A percentile compares a stretch with the other conserved stretches of the same genome.
Evolutionary conservation across 257 asterid species (phyloP).

Genomic region (Petunia axillaris): DNA sequence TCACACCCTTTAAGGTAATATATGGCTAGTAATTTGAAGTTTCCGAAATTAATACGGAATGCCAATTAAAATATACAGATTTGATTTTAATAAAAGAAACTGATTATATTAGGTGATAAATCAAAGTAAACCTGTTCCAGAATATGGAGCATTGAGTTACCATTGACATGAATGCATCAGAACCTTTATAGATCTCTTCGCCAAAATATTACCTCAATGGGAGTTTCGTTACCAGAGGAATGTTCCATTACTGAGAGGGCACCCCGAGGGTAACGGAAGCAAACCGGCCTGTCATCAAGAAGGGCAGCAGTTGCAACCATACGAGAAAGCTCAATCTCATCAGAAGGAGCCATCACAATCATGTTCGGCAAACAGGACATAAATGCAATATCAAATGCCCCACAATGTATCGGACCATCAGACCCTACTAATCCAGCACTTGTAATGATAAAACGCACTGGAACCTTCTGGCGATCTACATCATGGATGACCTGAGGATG

Average conservation of each 20-base stretch:
- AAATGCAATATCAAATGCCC: slow-evolving; percentile 79
- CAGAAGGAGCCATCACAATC: slow-evolving; percentile 96
- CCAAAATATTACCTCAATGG: slow-evolving; percentile 60
- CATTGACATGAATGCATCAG: slow-evolving; percentile 7
- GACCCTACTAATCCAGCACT: slow-evolving; percentile 88
- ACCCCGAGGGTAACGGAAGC: slow-evolving; percentile 88
- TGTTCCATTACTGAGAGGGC: slow-evolving; percentile 49
- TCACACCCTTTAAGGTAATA: slow-evolving; percentile 7
- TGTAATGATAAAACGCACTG: slow-evolving; percentile 76
- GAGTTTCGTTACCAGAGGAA: slow-evolving; percentile 40
- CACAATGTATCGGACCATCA: slow-evolving; percentile 75
- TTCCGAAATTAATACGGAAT: background rate
- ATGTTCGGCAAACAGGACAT: slow-evolving; percentile 95
- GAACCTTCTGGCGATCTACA: slow-evolving; percentile 83
- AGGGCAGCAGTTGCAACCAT: slow-evolving; percentile 78
- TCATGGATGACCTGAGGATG: slow-evolving; percentile 76
- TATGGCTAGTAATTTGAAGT: background rate
- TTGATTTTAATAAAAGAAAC: background rate
- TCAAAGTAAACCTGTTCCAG: background rate
- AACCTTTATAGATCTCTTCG: background rate
- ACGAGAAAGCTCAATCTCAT: slow-evolving; percentile 75
- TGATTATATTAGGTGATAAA: background rate
- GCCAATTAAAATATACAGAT: background rate
- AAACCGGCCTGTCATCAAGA: slow-evolving; percentile 72
- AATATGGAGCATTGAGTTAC: background rate